These are phyloP conservation scores for Ascobolus immersus DNA, from an alignment of 495 filamentous ascomycete genomes.

Conservation along the genomic window DNA sequence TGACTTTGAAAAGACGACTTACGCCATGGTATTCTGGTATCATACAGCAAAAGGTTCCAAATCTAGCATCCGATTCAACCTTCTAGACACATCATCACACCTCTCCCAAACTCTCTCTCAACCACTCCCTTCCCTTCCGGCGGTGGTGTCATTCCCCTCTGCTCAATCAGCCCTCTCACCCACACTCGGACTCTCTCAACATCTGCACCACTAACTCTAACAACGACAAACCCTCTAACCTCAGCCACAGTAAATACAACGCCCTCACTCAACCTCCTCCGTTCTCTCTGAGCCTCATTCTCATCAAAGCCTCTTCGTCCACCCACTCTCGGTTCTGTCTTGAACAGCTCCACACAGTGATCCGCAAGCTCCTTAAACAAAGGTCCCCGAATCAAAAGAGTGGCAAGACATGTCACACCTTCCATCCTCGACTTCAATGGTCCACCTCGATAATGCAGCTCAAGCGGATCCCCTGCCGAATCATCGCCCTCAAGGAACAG, in stretches of 20 bases:
- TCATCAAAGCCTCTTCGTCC: constrained; percentile 19
- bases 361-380: constrained; percentile 35
- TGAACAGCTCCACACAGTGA: constrained; percentile 54
- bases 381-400: constrained; percentile 55
- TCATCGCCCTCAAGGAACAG: constrained; percentile 40
- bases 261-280: constrained; percentile 29
- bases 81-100: no score
- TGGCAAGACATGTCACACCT: constrained; percentile 44
- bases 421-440: constrained; percentile 34
- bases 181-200: no score
- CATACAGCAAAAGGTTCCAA: no score
- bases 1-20: no score
- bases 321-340: constrained; percentile 52
- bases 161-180: no score
- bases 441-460: no score
- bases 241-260: constrained; percentile 68
- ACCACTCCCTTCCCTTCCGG: no score
- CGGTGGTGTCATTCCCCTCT: no score
- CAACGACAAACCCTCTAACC: constrained; percentile 58
- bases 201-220: no score
- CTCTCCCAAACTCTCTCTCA: no score
- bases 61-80: no score
- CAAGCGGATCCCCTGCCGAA: constrained; percentile 1
- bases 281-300: constrained; percentile 20
- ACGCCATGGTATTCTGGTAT: no score